Evolutionary conservation across 257 asterid species (phyloP).

Genomic region (Lycium ferocissimum): DNA sequence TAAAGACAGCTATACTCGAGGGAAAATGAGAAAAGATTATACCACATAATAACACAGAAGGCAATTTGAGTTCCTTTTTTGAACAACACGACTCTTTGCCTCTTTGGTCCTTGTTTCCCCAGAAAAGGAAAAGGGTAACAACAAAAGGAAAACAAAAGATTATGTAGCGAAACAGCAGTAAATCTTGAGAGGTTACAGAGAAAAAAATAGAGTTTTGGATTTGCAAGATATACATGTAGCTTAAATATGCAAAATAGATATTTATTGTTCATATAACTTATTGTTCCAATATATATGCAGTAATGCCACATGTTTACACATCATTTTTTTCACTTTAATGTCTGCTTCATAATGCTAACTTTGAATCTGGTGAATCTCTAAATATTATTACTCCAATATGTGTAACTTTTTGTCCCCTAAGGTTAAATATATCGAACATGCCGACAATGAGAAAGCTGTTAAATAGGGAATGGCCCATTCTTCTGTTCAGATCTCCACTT

Average conservation of each 20-base stretch:
- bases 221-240: conserved; percentile 16
- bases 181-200: not conserved
- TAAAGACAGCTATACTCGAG: not conserved
- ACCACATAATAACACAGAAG: not conserved
- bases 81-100: not conserved
- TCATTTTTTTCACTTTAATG: not conserved
- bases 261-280: not conserved
- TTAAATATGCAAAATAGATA: not conserved
- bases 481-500: conserved; percentile 17
- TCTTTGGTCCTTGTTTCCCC: not conserved
- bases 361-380: not conserved
- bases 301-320: not conserved
- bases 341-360: not conserved
- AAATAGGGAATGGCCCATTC: not conserved
- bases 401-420: not conserved
- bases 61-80: not conserved
- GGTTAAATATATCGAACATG: not conserved
- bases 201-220: not conserved
- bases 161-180: not conserved
- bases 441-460: not conserved
- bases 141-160: not conserved
- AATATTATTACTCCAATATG: not conserved
- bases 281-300: not conserved
- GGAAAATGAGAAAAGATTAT: not conserved
- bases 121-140: not conserved